A percentile compares a stretch with the other conserved stretches of the same genome.
Conservation (phyloP, 192 early-diverging fungal species). For the Coemansia sp. region DNA sequence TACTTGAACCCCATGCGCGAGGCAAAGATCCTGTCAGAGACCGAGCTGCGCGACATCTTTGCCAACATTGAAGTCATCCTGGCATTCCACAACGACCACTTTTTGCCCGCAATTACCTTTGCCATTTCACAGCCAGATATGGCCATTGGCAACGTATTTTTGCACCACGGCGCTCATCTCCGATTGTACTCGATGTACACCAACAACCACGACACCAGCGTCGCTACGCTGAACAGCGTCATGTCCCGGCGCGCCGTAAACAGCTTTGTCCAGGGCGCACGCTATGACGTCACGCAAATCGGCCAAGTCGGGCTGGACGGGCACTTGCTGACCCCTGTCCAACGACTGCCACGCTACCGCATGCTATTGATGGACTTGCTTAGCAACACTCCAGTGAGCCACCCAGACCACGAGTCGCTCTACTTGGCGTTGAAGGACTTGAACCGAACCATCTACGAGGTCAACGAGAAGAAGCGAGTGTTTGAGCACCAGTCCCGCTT, state of each 20-base stretch:
- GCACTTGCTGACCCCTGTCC: conserved; percentile 88
- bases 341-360: conserved; percentile 93
- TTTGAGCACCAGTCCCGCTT: conserved; percentile 58
- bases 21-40: conserved; percentile 55
- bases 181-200: conserved; percentile 86
- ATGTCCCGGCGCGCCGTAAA: conserved; percentile 40
- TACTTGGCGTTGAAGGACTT: conserved; percentile 69
- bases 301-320: conserved; percentile 82
- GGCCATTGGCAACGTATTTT: conserved; percentile 77
- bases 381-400: conserved; percentile 68
- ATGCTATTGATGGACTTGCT: conserved; percentile 87
- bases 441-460: conserved; percentile 69
- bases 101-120: conserved; percentile 61
- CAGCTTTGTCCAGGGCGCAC: conserved; percentile 42
- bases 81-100: conserved; percentile 67
- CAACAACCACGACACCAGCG: conserved; percentile 82
- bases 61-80: conserved; percentile 82
- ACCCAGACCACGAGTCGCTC: conserved; percentile 79
- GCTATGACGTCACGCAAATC: conserved; percentile 63
- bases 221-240: conserved; percentile 60
- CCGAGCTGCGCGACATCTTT: conserved; percentile 75
- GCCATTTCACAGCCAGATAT: conserved; percentile 37
- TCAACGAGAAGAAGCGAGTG: conserved; percentile 85
- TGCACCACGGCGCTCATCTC: conserved; percentile 73
- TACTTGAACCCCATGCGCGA: conserved; percentile 63